Conservation (phyloP, 2,329 filamentous ascomycete species). For the Penicillium sp. region DNA sequence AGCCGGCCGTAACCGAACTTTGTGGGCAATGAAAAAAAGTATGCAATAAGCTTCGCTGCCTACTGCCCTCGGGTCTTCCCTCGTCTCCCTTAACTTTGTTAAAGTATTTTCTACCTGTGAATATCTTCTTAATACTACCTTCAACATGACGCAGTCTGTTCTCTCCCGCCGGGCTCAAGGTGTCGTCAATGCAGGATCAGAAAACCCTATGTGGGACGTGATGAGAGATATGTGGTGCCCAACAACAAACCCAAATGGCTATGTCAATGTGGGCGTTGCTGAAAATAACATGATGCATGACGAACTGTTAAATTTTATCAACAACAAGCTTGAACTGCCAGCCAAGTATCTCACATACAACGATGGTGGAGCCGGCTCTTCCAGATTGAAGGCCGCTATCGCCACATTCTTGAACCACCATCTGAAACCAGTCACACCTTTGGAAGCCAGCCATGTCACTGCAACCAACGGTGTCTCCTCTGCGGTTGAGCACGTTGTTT, state of each 20-base stretch:
- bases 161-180: constrained; percentile 20
- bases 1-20: too few species aligned
- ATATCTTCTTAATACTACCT: background rate
- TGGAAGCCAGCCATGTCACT: constrained; percentile 31
- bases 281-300: constrained; percentile 56
- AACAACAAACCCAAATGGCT: constrained; percentile 39
- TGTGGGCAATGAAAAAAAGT: too few species aligned
- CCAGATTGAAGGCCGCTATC: constrained; percentile 27
- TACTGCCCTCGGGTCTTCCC: too few species aligned
- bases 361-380: constrained; percentile 35
- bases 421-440: constrained; percentile 27
- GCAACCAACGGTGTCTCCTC: constrained; percentile 39
- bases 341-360: constrained; percentile 40
- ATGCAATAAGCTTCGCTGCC: too few species aligned
- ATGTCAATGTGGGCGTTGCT: constrained; percentile 53
- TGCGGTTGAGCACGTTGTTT: constrained; percentile 37
- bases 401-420: constrained; percentile 35
- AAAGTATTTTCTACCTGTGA: background rate
- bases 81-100: background rate
- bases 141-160: background rate
- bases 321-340: constrained; percentile 38
- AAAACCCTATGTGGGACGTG: constrained; percentile 45
- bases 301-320: constrained; percentile 44
- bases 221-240: constrained; percentile 48
- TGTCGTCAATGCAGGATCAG: constrained; percentile 8